Conservation (phyloP, 2,329 filamentous ascomycete genomes). For the Stemphylium beticola region DNA sequence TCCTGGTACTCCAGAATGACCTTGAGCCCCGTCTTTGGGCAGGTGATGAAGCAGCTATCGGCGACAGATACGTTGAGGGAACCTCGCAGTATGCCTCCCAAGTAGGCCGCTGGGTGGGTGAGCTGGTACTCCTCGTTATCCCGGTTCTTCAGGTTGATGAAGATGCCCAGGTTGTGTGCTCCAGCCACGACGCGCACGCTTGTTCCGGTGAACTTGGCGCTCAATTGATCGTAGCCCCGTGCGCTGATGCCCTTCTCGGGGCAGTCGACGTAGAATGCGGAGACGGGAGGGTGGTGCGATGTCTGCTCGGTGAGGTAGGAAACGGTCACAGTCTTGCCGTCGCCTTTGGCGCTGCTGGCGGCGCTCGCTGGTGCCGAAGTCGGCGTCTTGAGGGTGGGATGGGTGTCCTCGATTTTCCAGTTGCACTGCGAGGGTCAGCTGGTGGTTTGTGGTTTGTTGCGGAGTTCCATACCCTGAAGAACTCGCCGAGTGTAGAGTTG, state of each 20-base stretch:
- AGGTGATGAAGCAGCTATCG: constrained; percentile 86
- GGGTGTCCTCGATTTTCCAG: constrained; percentile 87
- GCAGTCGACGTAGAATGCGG: constrained; percentile 92
- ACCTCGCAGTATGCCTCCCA: constrained; percentile 83
- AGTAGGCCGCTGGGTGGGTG: constrained; percentile 90
- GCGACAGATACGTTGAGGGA: constrained; percentile 89
- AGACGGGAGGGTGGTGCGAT: constrained; percentile 95
- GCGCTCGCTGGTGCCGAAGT: constrained; percentile 51
- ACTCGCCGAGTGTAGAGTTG: constrained; percentile 95
- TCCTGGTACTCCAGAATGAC: constrained; percentile 91
- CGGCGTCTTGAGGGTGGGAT: constrained; percentile 62
- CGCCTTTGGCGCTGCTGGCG: constrained; percentile 44
- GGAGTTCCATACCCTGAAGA: constrained; percentile 75
- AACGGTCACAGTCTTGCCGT: constrained; percentile 69
- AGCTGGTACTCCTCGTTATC: constrained; percentile 92
- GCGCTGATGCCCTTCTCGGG: constrained; percentile 88
- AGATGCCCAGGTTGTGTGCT: constrained; percentile 94
- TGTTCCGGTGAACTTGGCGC: constrained; percentile 96
- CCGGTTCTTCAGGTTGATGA: constrained; percentile 80
- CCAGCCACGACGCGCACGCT: constrained; percentile 90
- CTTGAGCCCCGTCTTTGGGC: constrained; percentile 88
- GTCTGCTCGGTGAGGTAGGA: constrained; percentile 98
- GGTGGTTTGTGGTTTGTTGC: background rate
- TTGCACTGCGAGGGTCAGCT: constrained; percentile 69
- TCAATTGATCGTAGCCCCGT: constrained; percentile 92